Percentiles rank a stretch among this genome's conserved stretches.
These are phyloP conservation scores for Leccinum incarnatum DNA, from an alignment of 768 basidiomycete species.

Conservation along the genomic window DNA sequence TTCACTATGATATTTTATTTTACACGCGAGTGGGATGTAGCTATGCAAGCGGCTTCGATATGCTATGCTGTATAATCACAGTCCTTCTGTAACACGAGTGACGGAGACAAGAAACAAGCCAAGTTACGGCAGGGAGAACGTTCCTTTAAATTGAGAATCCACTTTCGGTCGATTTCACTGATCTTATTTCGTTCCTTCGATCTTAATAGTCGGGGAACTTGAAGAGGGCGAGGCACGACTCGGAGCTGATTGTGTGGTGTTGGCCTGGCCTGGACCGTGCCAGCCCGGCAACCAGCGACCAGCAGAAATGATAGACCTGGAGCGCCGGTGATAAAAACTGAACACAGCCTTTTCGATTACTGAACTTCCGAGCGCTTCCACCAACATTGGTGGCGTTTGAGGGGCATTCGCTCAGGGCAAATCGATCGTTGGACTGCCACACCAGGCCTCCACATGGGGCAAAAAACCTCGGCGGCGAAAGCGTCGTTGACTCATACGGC, in stretches of 20 bases:
- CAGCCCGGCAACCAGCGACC: neutral
- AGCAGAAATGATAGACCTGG: neutral
- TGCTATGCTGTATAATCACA: neutral
- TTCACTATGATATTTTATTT: neutral
- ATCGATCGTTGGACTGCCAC: neutral
- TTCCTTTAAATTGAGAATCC: neutral
- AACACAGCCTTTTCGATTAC: neutral
- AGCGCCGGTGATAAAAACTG: neutral
- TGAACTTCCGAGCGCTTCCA: neutral
- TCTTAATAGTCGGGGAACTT: neutral
- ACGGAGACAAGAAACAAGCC: neutral
- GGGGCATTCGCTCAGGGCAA: neutral
- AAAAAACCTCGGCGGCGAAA: neutral
- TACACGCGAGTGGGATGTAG: neutral
- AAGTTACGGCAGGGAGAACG: neutral
- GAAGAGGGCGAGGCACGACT: neutral
- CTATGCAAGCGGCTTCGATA: neutral
- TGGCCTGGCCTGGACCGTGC: neutral
- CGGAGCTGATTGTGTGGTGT: neutral
- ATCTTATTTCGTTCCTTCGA: neutral
- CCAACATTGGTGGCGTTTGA: neutral
- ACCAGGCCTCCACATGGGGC: neutral
- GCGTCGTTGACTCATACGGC: neutral
- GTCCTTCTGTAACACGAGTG: neutral
- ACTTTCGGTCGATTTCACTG: neutral